These are phyloP conservation scores for Yamadazyma akitaensis DNA, from an alignment of 805 yeast genomes.

Conservation along the genomic window DNA sequence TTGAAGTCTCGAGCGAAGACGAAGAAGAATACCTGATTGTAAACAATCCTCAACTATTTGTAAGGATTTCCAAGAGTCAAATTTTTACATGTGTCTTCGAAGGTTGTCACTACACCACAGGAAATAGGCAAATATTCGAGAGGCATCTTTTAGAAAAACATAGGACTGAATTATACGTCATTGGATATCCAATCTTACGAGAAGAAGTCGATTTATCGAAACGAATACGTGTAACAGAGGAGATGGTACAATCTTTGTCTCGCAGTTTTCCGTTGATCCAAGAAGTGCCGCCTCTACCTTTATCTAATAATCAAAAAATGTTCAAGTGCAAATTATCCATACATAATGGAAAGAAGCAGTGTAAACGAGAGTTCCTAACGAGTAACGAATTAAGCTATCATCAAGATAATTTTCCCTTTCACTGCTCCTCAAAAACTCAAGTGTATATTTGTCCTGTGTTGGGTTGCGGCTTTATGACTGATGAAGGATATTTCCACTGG, in stretches of 20 bases:
- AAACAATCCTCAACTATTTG: conserved; percentile 12
- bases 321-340: conserved; percentile 14
- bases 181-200: conserved; percentile 27
- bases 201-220: conserved; percentile 7
- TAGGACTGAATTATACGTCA: conserved; percentile 11
- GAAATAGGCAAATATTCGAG: conserved; percentile 23
- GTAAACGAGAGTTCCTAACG: conserved; percentile 15
- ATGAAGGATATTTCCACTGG: conserved; percentile 29
- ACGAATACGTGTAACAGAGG: not conserved
- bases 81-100: conserved; percentile 25
- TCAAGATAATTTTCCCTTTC: conserved; percentile 12
- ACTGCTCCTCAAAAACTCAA: conserved; percentile 30
- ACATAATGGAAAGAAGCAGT: conserved; percentile 7
- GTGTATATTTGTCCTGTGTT: conserved; percentile 36
- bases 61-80: not conserved
- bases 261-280: conserved; percentile 22
- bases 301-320: conserved; percentile 18
- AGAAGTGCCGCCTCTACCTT: conserved; percentile 22
- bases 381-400: conserved; percentile 18
- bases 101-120: conserved; percentile 26
- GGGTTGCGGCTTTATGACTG: conserved; percentile 40
- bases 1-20: conserved; percentile 9
- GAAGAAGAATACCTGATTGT: conserved; percentile 26
- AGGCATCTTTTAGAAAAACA: conserved; percentile 25
- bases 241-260: conserved; percentile 9